Conservation (phyloP, 768 basidiomycete species). For the Termitomyces sp. region DNA sequence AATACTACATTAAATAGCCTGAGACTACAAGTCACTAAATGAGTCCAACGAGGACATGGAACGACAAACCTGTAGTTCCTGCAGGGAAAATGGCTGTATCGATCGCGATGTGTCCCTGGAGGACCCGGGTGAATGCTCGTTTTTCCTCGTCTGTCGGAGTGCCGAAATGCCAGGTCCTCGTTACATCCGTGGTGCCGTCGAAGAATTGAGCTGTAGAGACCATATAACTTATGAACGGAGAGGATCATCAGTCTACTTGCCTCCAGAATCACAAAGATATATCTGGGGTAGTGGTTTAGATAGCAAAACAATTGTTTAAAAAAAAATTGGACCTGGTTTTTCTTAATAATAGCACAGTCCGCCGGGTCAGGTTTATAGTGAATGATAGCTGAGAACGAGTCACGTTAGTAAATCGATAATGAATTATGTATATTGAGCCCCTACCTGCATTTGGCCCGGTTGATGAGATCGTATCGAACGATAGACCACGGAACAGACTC, state of each 20-base stretch:
- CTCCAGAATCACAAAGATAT: slow-evolving; percentile 75
- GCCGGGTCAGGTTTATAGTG: slow-evolving; percentile 82
- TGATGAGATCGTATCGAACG: slow-evolving; percentile 90
- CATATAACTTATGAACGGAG: neutral
- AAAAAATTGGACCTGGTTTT: slow-evolving; percentile 49
- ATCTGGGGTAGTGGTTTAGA: slow-evolving; percentile 21
- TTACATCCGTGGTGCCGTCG: slow-evolving; percentile 95
- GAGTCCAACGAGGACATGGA: neutral
- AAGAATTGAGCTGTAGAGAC: slow-evolving; percentile 20
- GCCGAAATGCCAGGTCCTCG: slow-evolving; percentile 92
- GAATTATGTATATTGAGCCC: slow-evolving; percentile 15
- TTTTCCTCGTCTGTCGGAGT: slow-evolving; percentile 78
- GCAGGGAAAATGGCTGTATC: slow-evolving; percentile 80
- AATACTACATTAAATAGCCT: slow-evolving; percentile 56
- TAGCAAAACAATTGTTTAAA: neutral
- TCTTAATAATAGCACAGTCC: slow-evolving; percentile 68
- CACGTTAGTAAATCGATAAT: neutral
- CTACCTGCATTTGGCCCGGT: slow-evolving; percentile 88
- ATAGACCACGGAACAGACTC: slow-evolving; percentile 77
- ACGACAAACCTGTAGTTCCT: slow-evolving; percentile 61
- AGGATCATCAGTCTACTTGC: slow-evolving; percentile 22
- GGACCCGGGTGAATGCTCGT: slow-evolving; percentile 84
- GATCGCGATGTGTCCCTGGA: slow-evolving; percentile 88
- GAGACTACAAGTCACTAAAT: neutral
- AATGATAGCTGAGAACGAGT: slow-evolving; percentile 62